Evolutionary conservation across 495 filamentous ascomycete species (phyloP), one percentile per base, ranked within the genome.

Genomic region (Copromyces sp.): DNA sequence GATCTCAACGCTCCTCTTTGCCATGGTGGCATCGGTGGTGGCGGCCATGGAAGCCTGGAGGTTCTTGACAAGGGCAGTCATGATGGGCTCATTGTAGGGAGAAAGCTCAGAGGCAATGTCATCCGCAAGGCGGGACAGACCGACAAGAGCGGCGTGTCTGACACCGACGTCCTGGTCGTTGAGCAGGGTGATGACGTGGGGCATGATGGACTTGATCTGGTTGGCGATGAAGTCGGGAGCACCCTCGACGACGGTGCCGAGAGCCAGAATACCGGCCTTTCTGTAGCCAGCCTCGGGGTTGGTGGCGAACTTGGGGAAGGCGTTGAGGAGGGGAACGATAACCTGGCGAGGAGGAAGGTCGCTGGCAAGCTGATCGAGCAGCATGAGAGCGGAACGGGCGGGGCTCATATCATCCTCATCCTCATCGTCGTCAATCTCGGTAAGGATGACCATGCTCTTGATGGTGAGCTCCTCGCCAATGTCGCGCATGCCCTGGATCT

Each of bases 141-240:
- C 90, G 74, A 97, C 89, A 68, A 99, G 83, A 40, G 95, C 90
- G 45, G 94, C 91, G 79, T 94, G 91, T 61, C 95, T 89, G 70
- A 99, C 95, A 78, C 90, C 90, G 74, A 89, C 83, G 70, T 93
- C 93, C 5, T 87, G 85, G 76, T 99, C 95, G 75, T 92, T 90
- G 24, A 99, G 88, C 9, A 99, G 88, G 78, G 90, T 90, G 61
- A 98, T 85, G 72, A 98, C 90, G 72, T 92, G 86, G 44, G 95
- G 96, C 82, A 98, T 90, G 78, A 97, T 91, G 74, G 90, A 88
- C 78, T 90, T 86, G 77, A 97, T 87, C 84, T 98, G 94, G 9
- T 93, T 95, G 73, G 90, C 91, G 76, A 98, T 91, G 82, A 98
- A 98, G 77, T 98, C 95, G 9, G 95, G 95, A 42, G 95, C 96